phyloP scores from a whole-genome alignment of 2,329 filamentous ascomycete genomes.

The Epichloe sibirici region DNA sequence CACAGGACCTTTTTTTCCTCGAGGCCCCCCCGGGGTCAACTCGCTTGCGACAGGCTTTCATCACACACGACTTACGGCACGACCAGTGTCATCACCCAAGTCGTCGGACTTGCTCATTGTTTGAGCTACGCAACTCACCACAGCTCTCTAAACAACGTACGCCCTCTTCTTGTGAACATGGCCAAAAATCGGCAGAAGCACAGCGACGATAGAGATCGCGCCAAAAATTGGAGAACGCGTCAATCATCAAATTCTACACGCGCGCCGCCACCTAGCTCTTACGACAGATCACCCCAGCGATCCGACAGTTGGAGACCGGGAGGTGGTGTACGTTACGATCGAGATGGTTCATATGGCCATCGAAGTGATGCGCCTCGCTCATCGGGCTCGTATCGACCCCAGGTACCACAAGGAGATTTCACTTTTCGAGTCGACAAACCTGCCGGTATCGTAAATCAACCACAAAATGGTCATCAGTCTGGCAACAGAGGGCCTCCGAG shows the following conservation, averaged over 20 bases:
- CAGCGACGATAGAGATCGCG: slow-evolving; percentile 6
- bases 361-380: slow-evolving; percentile 13
- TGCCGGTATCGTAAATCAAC: slow-evolving; percentile 29
- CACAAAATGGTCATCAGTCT: slow-evolving; percentile 8
- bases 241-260: slow-evolving; percentile 4
- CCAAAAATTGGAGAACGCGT: slow-evolving; percentile 4
- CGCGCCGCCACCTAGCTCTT: slow-evolving; percentile 5
- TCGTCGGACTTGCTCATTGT: background rate
- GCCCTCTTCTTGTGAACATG: background rate
- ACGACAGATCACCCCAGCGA: slow-evolving; percentile 11
- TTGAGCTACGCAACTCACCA: background rate
- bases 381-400: slow-evolving; percentile 18
- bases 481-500: slow-evolving; percentile 10
- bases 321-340: slow-evolving; percentile 13
- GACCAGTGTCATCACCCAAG: background rate
- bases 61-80: background rate
- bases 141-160: background rate
- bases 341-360: slow-evolving; percentile 11
- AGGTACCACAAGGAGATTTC: slow-evolving; percentile 36
- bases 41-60: background rate
- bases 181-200: slow-evolving; percentile 3
- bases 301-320: slow-evolving; percentile 20
- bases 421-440: slow-evolving; percentile 43
- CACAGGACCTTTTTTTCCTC: background rate
- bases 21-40: background rate